phyloP scores from a whole-genome alignment of 2,329 filamentous ascomycete genomes.

The Cladosporium halotolerans region DNA sequence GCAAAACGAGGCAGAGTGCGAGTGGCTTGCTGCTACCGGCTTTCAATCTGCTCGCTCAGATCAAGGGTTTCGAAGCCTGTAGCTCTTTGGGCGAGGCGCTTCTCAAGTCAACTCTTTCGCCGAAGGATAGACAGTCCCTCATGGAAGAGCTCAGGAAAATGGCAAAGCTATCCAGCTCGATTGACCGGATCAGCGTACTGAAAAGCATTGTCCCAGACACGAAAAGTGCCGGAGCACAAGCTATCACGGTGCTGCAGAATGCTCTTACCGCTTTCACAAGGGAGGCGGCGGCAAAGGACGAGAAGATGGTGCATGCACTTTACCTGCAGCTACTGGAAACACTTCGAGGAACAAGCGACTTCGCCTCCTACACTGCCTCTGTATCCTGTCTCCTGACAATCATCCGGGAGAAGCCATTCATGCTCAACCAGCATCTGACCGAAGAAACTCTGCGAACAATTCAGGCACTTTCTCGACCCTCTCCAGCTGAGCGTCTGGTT shows the following conservation, averaged over 20 bases:
- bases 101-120: neutral
- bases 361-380: conserved; percentile 12
- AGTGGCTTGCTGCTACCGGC: neutral
- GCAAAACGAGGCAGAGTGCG: neutral
- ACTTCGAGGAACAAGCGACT: neutral
- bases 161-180: neutral
- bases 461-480: conserved; percentile 28
- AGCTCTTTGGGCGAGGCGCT: conserved; percentile 3
- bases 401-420: conserved; percentile 27
- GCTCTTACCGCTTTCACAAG: neutral
- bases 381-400: conserved; percentile 17
- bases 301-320: neutral
- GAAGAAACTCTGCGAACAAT: conserved; percentile 37
- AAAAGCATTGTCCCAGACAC: neutral
- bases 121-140: neutral
- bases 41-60: conserved; percentile 4
- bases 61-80: conserved; percentile 4
- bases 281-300: conserved; percentile 2
- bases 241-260: conserved; percentile 1
- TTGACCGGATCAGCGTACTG: neutral
- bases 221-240: neutral
- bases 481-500: conserved; percentile 31
- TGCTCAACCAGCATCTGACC: conserved; percentile 39
- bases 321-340: conserved; percentile 1
- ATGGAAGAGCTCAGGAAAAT: conserved; percentile 2